phyloP scores from a whole-genome alignment of 306 rosid genomes.

The Fagus crenata region DNA sequence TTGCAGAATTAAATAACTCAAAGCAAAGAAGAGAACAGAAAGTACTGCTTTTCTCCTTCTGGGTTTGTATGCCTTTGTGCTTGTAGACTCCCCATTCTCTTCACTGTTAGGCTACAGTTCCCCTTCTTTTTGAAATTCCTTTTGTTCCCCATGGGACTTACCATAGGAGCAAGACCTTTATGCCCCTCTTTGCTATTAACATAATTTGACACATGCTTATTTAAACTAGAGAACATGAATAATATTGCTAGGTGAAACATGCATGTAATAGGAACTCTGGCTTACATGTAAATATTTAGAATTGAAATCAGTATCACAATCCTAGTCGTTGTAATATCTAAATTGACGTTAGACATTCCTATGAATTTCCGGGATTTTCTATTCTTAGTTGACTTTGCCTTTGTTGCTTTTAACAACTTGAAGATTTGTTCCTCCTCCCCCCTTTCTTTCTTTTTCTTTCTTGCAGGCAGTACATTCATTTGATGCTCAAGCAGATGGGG shows the following conservation, averaged over 20 bases:
- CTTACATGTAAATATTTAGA: neutral
- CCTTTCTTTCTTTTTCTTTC: constrained; percentile 4
- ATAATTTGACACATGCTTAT: neutral
- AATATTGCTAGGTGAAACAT: neutral
- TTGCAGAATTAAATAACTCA: neutral
- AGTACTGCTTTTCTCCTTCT: neutral
- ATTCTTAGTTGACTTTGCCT: neutral
- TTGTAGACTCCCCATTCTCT: neutral
- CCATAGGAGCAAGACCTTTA: neutral
- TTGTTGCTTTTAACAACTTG: neutral
- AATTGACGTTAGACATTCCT: neutral
- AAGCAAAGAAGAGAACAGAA: neutral
- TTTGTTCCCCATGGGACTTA: too few relatives aligned
- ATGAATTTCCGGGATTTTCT: neutral
- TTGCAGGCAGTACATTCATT: constrained; percentile 80
- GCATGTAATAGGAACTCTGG: neutral
- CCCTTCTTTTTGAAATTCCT: neutral
- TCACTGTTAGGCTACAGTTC: neutral
- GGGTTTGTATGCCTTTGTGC: neutral
- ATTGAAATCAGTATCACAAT: neutral
- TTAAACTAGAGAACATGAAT: neutral
- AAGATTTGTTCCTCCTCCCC: neutral
- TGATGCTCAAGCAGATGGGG: constrained; percentile 90
- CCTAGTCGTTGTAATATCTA: neutral
- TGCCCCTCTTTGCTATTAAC: neutral